These are phyloP conservation scores for Fusarium agapanthi DNA, from an alignment of 2,329 filamentous ascomycete species.

Conservation along the genomic window DNA sequence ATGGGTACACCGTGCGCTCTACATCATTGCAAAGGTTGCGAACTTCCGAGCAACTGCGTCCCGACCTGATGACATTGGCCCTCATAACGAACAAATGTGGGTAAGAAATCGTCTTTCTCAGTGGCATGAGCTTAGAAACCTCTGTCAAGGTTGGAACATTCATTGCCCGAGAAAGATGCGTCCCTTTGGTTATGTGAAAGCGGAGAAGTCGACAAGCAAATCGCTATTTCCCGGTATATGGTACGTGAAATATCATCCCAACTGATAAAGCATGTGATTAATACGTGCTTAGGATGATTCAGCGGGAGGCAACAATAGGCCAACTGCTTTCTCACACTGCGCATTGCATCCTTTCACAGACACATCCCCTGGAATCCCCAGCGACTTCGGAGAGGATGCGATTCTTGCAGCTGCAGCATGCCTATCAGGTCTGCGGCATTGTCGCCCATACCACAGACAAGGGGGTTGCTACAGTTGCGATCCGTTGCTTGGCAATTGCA, in stretches of 20 bases:
- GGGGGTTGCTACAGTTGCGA: conserved; percentile 80
- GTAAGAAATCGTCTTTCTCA: conserved; percentile 73
- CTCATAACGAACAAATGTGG: conserved; percentile 70
- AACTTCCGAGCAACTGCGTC: conserved; percentile 82
- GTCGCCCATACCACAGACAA: conserved; percentile 84
- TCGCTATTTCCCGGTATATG: conserved; percentile 89
- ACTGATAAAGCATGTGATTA: not conserved
- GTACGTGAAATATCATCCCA: conserved; percentile 54
- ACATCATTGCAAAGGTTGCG: conserved; percentile 85
- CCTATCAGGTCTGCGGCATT: conserved; percentile 88
- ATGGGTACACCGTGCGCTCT: conserved; percentile 90
- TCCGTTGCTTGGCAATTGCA: conserved; percentile 81
- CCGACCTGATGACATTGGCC: conserved; percentile 65
- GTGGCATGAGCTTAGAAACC: conserved; percentile 81
- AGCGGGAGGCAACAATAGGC: conserved; percentile 81
- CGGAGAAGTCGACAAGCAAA: conserved; percentile 71
- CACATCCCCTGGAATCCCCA: conserved; percentile 73
- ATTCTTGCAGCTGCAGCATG: conserved; percentile 75
- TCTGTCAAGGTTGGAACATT: conserved; percentile 85
- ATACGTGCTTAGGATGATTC: conserved; percentile 71
- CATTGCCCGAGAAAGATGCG: conserved; percentile 86
- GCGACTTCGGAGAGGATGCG: conserved; percentile 73
- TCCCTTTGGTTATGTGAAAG: conserved; percentile 79
- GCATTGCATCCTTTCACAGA: conserved; percentile 81
- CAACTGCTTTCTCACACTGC: conserved; percentile 90